A percentile compares a stretch with the other conserved stretches of the same genome.
These are phyloP conservation scores for Kluyveromyces nonfermentans DNA, from an alignment of 805 yeast species.

Conservation along the genomic window DNA sequence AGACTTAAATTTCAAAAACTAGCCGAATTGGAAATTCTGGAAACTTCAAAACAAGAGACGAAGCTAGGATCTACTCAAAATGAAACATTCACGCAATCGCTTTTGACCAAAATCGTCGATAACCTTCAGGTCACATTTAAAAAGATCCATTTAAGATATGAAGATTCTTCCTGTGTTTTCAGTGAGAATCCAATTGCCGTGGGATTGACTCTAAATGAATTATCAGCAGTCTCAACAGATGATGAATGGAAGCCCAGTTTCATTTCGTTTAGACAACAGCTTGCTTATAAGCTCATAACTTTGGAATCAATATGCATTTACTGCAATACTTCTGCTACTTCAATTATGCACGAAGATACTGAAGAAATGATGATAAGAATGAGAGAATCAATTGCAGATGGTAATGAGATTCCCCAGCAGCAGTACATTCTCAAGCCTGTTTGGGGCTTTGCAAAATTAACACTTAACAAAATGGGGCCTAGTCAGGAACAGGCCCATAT, in stretches of 20 bases:
- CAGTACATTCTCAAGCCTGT: constrained; percentile 78
- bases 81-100: constrained; percentile 77
- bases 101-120: constrained; percentile 84
- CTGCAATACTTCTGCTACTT: constrained; percentile 62
- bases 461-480: constrained; percentile 70
- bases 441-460: constrained; percentile 74
- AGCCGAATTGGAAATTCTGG: constrained; percentile 49
- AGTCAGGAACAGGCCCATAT: constrained; percentile 62
- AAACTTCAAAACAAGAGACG: constrained; percentile 32
- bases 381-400: constrained; percentile 34
- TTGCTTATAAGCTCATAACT: constrained; percentile 69
- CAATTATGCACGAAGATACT: constrained; percentile 40
- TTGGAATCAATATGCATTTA: constrained; percentile 69
- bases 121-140: constrained; percentile 85
- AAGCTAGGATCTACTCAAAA: constrained; percentile 40
- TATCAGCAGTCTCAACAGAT: constrained; percentile 88
- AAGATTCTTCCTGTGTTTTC: constrained; percentile 60
- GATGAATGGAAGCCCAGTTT: constrained; percentile 78
- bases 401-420: constrained; percentile 26
- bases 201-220: constrained; percentile 75
- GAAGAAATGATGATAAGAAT: constrained; percentile 42
- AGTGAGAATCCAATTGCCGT: constrained; percentile 70
- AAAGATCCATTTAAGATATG: constrained; percentile 87
- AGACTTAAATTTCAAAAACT: constrained; percentile 57
- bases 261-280: constrained; percentile 55